Conservation (phyloP, 139 green algal species). For the Chlamydomonas applanata region DNA sequence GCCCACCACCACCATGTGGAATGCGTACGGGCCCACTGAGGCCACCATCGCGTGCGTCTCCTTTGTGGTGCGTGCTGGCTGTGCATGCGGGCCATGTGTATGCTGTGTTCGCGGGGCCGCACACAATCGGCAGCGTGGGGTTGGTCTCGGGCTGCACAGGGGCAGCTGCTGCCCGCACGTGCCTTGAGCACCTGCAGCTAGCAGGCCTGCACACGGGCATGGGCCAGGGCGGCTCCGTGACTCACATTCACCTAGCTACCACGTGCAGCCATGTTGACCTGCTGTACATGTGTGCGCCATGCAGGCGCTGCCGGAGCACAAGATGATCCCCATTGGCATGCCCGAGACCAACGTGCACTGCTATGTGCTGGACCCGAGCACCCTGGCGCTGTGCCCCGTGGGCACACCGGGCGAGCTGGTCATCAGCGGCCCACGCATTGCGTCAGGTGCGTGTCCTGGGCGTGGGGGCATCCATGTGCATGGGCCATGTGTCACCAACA, state of each 20-base stretch:
- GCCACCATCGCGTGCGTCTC: conserved; percentile 25
- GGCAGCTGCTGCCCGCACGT: background rate
- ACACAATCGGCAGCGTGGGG: no score
- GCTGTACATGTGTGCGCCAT: background rate
- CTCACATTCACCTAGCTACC: no score
- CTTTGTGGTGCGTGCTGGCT: no score
- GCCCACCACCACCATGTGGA: conserved; percentile 16
- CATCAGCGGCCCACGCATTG: conserved; percentile 24
- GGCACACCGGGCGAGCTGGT: conserved; percentile 39
- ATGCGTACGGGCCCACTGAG: conserved; percentile 45
- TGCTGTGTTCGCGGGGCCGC: no score
- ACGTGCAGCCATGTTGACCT: no score
- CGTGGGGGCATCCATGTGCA: background rate
- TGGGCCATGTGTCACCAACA: no score
- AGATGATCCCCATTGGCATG: conserved; percentile 25
- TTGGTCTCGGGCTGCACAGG: no score
- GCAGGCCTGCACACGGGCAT: background rate
- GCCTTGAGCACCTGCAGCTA: background rate
- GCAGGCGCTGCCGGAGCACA: background rate
- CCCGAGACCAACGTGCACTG: conserved; percentile 42
- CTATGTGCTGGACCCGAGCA: conserved; percentile 35
- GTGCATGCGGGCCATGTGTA: no score
- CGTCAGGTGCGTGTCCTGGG: background rate
- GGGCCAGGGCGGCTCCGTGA: no score
- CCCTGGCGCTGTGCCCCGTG: background rate